Conservation (phyloP, 768 basidiomycete genomes). For the Rhodosporidiobolus sp. region DNA sequence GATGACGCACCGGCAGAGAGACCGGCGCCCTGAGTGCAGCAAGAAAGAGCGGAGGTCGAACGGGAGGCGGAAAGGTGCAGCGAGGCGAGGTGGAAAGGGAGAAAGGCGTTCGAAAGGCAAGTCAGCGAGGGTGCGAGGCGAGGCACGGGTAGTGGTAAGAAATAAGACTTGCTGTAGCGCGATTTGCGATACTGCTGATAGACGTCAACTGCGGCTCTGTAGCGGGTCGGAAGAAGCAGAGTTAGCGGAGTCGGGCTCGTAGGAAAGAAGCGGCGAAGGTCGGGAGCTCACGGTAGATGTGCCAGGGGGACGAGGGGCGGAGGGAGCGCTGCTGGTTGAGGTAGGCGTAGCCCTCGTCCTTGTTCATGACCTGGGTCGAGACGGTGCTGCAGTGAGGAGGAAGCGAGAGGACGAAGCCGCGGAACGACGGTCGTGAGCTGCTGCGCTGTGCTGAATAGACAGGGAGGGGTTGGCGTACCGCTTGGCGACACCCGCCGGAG, state of each 20-base stretch:
- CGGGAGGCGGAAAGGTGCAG: no score
- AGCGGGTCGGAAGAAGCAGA: slow-evolving; percentile 41
- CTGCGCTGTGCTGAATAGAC: neutral
- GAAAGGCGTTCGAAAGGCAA: no score
- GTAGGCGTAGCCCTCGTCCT: slow-evolving; percentile 54
- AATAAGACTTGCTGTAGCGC: no score
- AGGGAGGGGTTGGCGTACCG: neutral
- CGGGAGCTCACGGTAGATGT: slow-evolving; percentile 63
- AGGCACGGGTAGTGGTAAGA: no score
- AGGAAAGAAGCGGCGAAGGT: no score
- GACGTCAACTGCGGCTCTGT: slow-evolving; percentile 80
- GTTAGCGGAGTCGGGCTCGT: neutral
- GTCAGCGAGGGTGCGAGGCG: no score
- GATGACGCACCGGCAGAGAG: slow-evolving; percentile 65
- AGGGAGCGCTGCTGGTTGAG: slow-evolving; percentile 81
- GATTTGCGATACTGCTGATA: slow-evolving; percentile 79
- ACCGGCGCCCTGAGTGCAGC: slow-evolving; percentile 53
- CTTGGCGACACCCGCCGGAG: neutral
- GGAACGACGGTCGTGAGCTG: neutral
- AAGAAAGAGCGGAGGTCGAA: no score
- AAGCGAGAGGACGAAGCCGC: neutral
- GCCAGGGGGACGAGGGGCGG: slow-evolving; percentile 89
- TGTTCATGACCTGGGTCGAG: slow-evolving; percentile 46
- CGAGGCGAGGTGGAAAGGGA: no score
- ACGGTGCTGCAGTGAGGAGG: slow-evolving; percentile 44